These are phyloP conservation scores for Mimosa bimucronata DNA, from an alignment of 306 rosid species.

Conservation along the genomic window DNA sequence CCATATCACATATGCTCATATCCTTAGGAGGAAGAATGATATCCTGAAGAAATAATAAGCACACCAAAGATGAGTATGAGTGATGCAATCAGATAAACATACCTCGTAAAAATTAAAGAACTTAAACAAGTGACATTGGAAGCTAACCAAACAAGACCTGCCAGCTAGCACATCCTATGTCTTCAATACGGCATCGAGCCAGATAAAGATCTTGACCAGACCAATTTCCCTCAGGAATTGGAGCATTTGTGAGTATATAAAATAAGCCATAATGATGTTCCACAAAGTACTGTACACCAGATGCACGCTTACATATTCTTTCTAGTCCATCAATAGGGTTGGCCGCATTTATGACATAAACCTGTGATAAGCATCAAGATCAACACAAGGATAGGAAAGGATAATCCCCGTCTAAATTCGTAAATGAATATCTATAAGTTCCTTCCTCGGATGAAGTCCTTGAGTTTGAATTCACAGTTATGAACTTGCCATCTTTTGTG, in stretches of 20 bases:
- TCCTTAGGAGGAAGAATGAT: conserved; percentile 68
- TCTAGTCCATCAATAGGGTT: conserved; percentile 64
- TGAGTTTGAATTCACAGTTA: conserved; percentile 98
- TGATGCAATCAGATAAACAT: conserved; percentile 26
- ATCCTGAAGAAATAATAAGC: conserved; percentile 56
- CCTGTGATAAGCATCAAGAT: conserved; percentile 62
- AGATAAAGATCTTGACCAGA: conserved; percentile 78
- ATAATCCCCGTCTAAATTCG: conserved; percentile 18
- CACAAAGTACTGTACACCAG: conserved; percentile 78
- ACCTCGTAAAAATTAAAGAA: conserved; percentile 11
- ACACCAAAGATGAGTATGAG: conserved; percentile 36
- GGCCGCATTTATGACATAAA: conserved; percentile 72
- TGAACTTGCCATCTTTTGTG: conserved; percentile 96
- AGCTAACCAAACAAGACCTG: conserved; percentile 56
- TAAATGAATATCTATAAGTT: conserved; percentile 47
- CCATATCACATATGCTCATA: conserved; percentile 76
- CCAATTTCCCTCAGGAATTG: conserved; percentile 54
- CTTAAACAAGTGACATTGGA: conserved; percentile 21
- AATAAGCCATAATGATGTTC: conserved; percentile 87
- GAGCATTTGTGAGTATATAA: conserved; percentile 88
- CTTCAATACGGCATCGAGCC: conserved; percentile 65
- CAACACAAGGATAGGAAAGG: conserved; percentile 40
- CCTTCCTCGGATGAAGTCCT: conserved; percentile 99
- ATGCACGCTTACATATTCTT: conserved; percentile 67
- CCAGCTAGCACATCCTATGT: conserved; percentile 61